These are phyloP conservation scores for Epichloe elymi DNA, from an alignment of 2,329 filamentous ascomycete species.

Conservation along the genomic window DNA sequence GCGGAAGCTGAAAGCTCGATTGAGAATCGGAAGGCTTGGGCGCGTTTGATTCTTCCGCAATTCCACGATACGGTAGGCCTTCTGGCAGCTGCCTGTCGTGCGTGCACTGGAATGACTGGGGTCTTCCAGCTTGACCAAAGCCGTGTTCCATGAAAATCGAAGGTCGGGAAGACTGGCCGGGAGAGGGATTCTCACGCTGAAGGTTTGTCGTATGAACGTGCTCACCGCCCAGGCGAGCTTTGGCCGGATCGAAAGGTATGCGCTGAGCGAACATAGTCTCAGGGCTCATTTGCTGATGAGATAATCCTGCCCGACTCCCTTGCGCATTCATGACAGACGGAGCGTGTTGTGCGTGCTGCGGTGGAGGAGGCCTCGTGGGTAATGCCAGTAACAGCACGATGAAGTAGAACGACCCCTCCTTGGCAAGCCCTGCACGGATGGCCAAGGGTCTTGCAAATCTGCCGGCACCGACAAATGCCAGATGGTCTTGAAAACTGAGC, in stretches of 20 bases:
- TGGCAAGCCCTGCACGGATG: conserved; percentile 43
- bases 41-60: not conserved
- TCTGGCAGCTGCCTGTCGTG: not conserved
- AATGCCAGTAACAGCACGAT: conserved; percentile 37
- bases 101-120: not conserved
- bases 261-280: conserved; percentile 27
- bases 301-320: conserved; percentile 30
- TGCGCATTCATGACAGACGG: conserved; percentile 32
- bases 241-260: conserved; percentile 33
- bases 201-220: not conserved
- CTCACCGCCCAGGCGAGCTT: conserved; percentile 26
- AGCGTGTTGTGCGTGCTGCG: conserved; percentile 34
- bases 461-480: conserved; percentile 39
- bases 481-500: conserved; percentile 39
- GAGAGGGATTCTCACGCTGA: not conserved
- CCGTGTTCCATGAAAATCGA: not conserved
- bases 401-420: conserved; percentile 49
- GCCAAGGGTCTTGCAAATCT: conserved; percentile 37
- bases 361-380: conserved; percentile 15
- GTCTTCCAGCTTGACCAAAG: not conserved
- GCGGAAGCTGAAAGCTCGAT: conserved; percentile 32
- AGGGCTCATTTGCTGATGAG: conserved; percentile 18
- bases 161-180: not conserved
- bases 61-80: not conserved
- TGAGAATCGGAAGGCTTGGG: not conserved